These are phyloP conservation scores for Zychaea mexicana DNA, from an alignment of 371 early-diverging fungal genomes.

Conservation along the genomic window DNA sequence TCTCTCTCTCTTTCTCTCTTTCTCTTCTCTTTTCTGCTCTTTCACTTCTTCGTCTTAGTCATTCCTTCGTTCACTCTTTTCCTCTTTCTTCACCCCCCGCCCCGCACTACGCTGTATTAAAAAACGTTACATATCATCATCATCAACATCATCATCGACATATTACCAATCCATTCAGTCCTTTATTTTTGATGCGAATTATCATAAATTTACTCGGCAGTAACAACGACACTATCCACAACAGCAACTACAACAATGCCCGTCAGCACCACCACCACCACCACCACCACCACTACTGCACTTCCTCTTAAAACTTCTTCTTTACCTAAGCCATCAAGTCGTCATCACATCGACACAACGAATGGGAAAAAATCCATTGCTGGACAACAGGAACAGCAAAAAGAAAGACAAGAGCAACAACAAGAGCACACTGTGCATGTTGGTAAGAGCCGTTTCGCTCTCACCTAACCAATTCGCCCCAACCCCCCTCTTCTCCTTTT, in stretches of 20 bases:
- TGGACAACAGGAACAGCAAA: background rate
- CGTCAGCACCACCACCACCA: constrained; percentile 1
- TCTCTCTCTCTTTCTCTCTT: background rate
- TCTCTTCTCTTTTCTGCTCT: constrained; percentile 1
- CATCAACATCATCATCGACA: background rate
- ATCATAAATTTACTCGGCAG: background rate
- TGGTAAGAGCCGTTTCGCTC: background rate
- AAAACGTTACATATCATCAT: background rate
- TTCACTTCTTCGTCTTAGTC: background rate
- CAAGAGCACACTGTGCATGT: background rate
- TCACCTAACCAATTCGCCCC: background rate
- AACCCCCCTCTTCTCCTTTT: background rate
- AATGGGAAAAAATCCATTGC: background rate
- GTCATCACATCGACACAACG: background rate
- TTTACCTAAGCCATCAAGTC: background rate
- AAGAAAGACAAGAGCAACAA: background rate
- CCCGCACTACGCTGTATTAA: too few relatives aligned
- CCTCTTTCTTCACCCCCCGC: too few relatives aligned
- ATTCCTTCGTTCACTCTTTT: constrained; percentile 2
- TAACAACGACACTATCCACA: background rate
- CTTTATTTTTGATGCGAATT: constrained; percentile 3
- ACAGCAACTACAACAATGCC: background rate
- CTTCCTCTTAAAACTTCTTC: background rate
- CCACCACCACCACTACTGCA: too few relatives aligned
- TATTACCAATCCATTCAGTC: background rate